Conservation (phyloP, 768 basidiomycete species). For the Leccinum longicurvipes region DNA sequence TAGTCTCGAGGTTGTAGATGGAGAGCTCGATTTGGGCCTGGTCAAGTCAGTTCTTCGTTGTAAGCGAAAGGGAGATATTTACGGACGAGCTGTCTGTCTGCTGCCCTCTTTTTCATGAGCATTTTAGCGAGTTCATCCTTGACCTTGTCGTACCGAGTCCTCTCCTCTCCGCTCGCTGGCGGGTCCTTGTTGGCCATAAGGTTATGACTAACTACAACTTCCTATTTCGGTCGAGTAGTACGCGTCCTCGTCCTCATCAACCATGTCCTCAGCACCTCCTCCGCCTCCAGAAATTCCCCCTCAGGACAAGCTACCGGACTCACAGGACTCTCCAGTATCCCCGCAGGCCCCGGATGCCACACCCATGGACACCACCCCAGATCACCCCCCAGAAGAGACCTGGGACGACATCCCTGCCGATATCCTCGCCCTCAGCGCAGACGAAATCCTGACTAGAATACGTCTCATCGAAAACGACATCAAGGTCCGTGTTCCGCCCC, state of each 20-base stretch:
- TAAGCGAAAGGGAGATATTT: constrained; percentile 17
- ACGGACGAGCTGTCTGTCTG: constrained; percentile 72
- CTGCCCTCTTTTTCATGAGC: constrained; percentile 66
- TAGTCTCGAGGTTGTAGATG: constrained; percentile 73
- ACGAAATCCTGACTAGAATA: constrained; percentile 86
- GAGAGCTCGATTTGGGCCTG: constrained; percentile 77
- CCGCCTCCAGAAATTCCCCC: constrained; percentile 42
- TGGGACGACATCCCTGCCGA: constrained; percentile 93
- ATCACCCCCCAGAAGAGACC: constrained; percentile 68
- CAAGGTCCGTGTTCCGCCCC: constrained; percentile 55
- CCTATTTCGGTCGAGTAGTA: constrained; percentile 26
- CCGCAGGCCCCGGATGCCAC: constrained; percentile 34
- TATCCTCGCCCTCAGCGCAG: constrained; percentile 70
- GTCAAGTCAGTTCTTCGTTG: neutral
- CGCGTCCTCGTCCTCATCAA: constrained; percentile 23
- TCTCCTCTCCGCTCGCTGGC: constrained; percentile 59
- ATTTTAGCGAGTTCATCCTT: constrained; percentile 75
- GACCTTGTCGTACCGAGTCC: constrained; percentile 64
- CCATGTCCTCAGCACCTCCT: constrained; percentile 58
- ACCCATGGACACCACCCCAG: constrained; percentile 74
- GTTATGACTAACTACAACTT: constrained; percentile 16
- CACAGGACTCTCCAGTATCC: constrained; percentile 28
- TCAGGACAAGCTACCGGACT: constrained; percentile 51
- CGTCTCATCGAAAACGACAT: constrained; percentile 96
- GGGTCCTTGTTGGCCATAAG: constrained; percentile 41